Evolutionary conservation across 129 eudicot species (phyloP).

Genomic region (Scalesia atractyloides): DNA sequence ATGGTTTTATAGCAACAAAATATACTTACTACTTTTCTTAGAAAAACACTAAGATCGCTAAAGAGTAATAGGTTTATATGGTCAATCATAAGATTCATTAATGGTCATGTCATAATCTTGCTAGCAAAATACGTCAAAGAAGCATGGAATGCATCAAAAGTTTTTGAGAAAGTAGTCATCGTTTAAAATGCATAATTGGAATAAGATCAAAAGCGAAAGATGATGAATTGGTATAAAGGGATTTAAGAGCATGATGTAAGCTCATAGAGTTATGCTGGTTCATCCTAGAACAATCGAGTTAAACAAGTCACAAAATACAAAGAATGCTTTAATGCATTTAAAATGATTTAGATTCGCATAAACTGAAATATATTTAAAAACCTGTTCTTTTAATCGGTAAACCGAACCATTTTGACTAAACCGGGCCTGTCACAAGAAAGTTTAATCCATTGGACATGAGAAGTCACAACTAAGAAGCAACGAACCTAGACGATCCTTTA

Average conservation of each 20-base stretch:
- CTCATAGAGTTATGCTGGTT: too few relatives aligned
- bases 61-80: neutral
- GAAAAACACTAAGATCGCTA: neutral
- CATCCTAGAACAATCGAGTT: too few relatives aligned
- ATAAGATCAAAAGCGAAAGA: too few relatives aligned
- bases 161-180: too few relatives aligned
- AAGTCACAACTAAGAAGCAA: constrained; percentile 25
- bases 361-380: neutral
- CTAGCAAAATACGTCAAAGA: too few relatives aligned
- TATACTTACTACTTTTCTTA: neutral
- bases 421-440: constrained; percentile 24
- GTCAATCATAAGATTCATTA: neutral
- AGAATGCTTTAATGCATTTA: neutral
- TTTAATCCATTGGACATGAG: constrained; percentile 5
- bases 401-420: neutral
- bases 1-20: neutral
- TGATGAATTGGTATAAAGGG: too few relatives aligned
- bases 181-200: too few relatives aligned
- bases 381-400: neutral
- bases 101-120: neutral
- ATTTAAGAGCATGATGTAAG: too few relatives aligned
- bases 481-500: constrained; percentile 30
- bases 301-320: neutral
- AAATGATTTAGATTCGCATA: too few relatives aligned
- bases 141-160: too few relatives aligned